phyloP scores from a whole-genome alignment of 2,329 filamentous ascomycete genomes.

The Claviceps arundinis region DNA sequence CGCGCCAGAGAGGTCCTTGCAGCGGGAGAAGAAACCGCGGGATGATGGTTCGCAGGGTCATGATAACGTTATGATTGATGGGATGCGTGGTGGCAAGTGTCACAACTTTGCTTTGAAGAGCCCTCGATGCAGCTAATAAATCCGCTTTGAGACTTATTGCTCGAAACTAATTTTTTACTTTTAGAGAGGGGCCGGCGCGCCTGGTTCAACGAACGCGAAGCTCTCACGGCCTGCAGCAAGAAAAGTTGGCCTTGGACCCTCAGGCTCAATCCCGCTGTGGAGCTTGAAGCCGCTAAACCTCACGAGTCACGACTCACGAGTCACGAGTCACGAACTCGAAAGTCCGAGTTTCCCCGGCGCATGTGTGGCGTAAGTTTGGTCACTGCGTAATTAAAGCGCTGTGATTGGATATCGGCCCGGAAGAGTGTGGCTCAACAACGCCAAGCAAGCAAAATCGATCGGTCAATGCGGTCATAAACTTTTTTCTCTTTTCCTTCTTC shows the following conservation, averaged over 20 bases:
- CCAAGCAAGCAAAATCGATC: constrained; percentile 4
- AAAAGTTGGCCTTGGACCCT: constrained; percentile 4
- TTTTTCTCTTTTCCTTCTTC: constrained; percentile 16
- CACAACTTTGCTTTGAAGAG: neutral
- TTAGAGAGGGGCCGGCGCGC: neutral
- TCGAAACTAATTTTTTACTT: neutral
- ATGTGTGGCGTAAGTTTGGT: constrained; percentile 5
- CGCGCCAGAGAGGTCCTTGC: constrained; percentile 42
- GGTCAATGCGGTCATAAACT: constrained; percentile 29
- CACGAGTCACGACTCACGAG: no score
- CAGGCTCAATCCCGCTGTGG: neutral
- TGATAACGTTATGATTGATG: constrained; percentile 9
- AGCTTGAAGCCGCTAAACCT: neutral
- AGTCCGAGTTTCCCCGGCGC: constrained; percentile 24
- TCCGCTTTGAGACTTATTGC: no score
- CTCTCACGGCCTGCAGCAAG: neutral
- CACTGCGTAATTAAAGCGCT: constrained; percentile 19
- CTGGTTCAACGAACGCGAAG: neutral
- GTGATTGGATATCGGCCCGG: constrained; percentile 25
- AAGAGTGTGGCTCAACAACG: constrained; percentile 18
- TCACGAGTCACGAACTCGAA: neutral
- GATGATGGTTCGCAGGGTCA: constrained; percentile 40
- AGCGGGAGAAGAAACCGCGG: constrained; percentile 57
- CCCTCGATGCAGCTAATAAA: neutral
- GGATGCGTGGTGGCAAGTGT: neutral